A percentile compares a stretch with the other conserved stretches of the same genome.
phyloP scores from a whole-genome alignment of 2,329 filamentous ascomycete species.

The Scytalidium sp. region DNA sequence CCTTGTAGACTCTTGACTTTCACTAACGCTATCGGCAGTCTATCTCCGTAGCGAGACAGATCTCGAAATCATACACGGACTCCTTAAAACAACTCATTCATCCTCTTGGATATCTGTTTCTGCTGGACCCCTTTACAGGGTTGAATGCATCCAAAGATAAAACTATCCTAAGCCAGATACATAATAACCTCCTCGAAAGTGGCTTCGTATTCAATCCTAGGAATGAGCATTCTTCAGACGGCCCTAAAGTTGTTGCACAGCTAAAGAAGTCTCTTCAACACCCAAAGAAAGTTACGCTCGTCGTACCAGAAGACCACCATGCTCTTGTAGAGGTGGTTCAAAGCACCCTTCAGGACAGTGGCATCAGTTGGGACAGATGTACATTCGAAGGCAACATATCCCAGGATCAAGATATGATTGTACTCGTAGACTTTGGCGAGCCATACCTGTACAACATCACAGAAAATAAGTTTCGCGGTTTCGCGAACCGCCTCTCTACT shows the following conservation, averaged over 20 bases:
- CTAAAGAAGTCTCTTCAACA: neutral
- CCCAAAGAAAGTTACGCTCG: conserved; percentile 3
- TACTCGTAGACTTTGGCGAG: conserved; percentile 1
- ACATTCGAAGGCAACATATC: neutral
- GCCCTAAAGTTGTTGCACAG: neutral
- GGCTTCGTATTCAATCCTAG: conserved; percentile 7
- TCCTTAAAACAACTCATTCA: conserved; percentile 13
- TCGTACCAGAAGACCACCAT: neutral
- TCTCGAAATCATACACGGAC: conserved; percentile 10
- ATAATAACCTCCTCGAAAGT: conserved; percentile 9
- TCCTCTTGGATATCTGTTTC: conserved; percentile 13
- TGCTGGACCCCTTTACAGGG: conserved; percentile 11
- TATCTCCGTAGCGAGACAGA: conserved; percentile 19
- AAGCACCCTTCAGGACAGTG: neutral
- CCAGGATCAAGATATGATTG: conserved; percentile 6
- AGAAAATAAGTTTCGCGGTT: conserved; percentile 12
- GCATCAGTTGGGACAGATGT: conserved; percentile 1
- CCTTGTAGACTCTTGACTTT: neutral
- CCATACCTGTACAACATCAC: neutral
- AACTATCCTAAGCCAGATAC: neutral
- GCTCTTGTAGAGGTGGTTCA: neutral
- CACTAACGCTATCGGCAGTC: neutral
- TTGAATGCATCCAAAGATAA: conserved; percentile 1
- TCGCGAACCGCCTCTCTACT: conserved; percentile 3
- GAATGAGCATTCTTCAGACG: neutral